Base-by-base conservation (phyloP, 352 stramenopile genomes). In the Pythium phragmiticola region DNA sequence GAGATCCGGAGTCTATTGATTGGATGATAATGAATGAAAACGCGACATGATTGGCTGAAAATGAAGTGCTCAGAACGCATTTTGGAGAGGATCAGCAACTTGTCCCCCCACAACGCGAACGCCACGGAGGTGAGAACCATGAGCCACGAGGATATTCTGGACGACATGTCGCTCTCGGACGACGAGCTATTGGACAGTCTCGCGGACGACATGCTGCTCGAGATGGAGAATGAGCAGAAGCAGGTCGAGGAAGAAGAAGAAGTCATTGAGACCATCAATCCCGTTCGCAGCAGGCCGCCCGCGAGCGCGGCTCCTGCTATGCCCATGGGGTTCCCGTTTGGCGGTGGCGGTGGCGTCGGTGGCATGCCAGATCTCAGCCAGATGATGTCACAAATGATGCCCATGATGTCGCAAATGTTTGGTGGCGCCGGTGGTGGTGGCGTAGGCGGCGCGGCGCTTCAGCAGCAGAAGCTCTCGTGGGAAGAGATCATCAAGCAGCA, bases 361-460 rank as follows among this genome's bases (percentile, higher is more conserved):
- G 57, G 45, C 23, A 84, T 88, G 82, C 82, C 81, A 7, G 80
- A 94, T 52, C 59, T 94, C 33, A 63, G 82, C 58, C 78, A 90
- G 57, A 92, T 94, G 82, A 91, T 94, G 82, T 80, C 75, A 19
- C 82, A 94, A 61, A 94, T 94, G 85, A 93, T 93, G 84, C 84
- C 82, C 21, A 90, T 93, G 84, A 90, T 90, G 82, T 89, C 80
- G 34, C 81, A 90, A 70, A 89, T 94, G 75, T 81, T 94, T 23
- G 78, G 81, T 50, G 71, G 65, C 17, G 70, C 61, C 48, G 70
- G 55, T 19, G 63, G 65, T 36, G 48, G 37, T 16, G 55, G 28
- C 7, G 77, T 55, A 42, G 56, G 66, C 37, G 54, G 61, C 0
- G 70, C 60, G 21, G 65, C 73, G 36, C 33, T 78, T 28, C 74